phyloP scores from a whole-genome alignment of 768 basidiomycete species.

The Podaxis sp. region DNA sequence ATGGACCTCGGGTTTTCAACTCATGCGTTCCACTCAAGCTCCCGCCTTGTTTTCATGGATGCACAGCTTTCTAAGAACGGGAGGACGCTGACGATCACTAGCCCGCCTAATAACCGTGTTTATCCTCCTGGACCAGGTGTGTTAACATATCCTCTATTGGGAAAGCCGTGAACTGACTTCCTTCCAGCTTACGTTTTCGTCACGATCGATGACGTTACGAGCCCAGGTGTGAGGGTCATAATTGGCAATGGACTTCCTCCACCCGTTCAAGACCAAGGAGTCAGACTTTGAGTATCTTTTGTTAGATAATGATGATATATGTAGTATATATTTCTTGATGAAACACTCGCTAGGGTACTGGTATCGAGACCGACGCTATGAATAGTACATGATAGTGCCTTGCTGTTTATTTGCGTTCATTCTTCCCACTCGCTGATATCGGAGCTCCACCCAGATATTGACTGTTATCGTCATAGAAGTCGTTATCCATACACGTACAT shows the following conservation, averaged over 20 bases:
- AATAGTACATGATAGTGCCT: no score
- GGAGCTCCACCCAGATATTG: no score
- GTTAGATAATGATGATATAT: no score
- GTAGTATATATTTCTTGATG: no score
- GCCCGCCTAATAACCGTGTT: conserved; percentile 33
- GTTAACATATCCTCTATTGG: neutral
- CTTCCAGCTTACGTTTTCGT: neutral
- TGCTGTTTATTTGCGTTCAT: no score
- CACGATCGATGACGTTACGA: conserved; percentile 21
- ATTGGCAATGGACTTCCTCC: conserved; percentile 38
- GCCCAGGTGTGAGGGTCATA: conserved; percentile 35
- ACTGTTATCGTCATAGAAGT: no score
- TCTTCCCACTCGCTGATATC: no score
- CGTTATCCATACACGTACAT: no score
- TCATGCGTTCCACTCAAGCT: conserved; percentile 39
- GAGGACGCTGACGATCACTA: conserved; percentile 30
- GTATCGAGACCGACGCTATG: no score
- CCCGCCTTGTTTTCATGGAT: conserved; percentile 34
- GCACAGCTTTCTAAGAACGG: conserved; percentile 26
- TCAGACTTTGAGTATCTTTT: neutral
- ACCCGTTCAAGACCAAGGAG: conserved; percentile 33
- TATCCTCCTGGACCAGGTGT: conserved; percentile 42
- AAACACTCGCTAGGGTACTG: no score
- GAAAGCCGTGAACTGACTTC: neutral
- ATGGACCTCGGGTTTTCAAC: conserved; percentile 44